Evolutionary conservation across 1,284 basidiomycete species (phyloP).

Genomic region (Sporisorium sorghi): DNA sequence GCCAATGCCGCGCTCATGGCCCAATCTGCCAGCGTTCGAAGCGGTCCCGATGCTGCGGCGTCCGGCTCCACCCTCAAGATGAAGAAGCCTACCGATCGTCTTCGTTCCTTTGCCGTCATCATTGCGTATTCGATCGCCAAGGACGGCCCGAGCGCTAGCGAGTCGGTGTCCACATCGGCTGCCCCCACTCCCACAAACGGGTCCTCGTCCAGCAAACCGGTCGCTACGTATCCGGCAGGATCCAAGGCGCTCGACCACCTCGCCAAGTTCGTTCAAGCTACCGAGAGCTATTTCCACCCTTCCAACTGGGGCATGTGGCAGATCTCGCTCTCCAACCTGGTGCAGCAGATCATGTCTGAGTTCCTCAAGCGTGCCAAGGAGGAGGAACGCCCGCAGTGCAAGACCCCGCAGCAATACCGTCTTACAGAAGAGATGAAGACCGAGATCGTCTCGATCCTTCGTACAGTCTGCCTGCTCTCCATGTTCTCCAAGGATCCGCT

Average conservation of each 20-base stretch:
- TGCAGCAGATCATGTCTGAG: slow-evolving; percentile 84
- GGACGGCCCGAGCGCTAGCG: slow-evolving; percentile 75
- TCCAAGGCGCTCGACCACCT: slow-evolving; percentile 90
- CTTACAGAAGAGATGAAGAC: slow-evolving; percentile 85
- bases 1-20: slow-evolving; percentile 63
- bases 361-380: slow-evolving; percentile 75
- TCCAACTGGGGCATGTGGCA: slow-evolving; percentile 68
- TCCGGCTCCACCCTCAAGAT: slow-evolving; percentile 79
- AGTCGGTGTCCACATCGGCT: slow-evolving; percentile 29
- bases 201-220: slow-evolving; percentile 25
- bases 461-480: slow-evolving; percentile 87
- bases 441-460: slow-evolving; percentile 83
- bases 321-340: slow-evolving; percentile 81
- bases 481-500: slow-evolving; percentile 88
- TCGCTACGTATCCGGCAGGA: slow-evolving; percentile 78
- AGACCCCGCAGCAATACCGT: slow-evolving; percentile 80
- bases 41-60: slow-evolving; percentile 73
- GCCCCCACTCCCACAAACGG: slow-evolving; percentile 32
- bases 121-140: slow-evolving; percentile 91
- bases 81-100: slow-evolving; percentile 80
- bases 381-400: slow-evolving; percentile 83
- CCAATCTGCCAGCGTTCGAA: slow-evolving; percentile 61
- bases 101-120: slow-evolving; percentile 83
- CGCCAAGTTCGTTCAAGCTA: slow-evolving; percentile 88
- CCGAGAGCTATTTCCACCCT: slow-evolving; percentile 92